These are phyloP conservation scores for Ulota crispa DNA, from an alignment of 225 moss, liverwort and hornwort genomes.

Conservation along the genomic window DNA sequence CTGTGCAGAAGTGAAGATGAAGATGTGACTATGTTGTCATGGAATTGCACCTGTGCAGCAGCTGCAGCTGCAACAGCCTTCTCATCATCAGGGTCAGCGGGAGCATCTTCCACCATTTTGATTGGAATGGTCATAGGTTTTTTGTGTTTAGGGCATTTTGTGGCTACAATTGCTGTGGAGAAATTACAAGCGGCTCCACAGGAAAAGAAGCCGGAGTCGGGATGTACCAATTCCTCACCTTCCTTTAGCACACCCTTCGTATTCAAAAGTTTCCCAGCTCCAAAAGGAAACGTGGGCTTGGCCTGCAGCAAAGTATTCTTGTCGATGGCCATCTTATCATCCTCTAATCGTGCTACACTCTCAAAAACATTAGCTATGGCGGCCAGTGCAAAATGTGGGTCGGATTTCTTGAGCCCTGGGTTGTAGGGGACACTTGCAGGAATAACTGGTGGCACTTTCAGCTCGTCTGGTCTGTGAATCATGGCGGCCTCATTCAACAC, in stretches of 20 bases:
- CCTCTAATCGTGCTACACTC: constrained; percentile 34
- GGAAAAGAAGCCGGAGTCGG: constrained; percentile 31
- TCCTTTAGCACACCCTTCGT: constrained; percentile 15
- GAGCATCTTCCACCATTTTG: constrained; percentile 49
- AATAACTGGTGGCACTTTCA: background rate
- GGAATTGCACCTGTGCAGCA: constrained; percentile 8
- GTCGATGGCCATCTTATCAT: constrained; percentile 28
- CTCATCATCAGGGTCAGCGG: constrained; percentile 3
- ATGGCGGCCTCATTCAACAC: constrained; percentile 29
- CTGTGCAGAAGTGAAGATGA: too few species aligned
- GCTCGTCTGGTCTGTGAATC: constrained; percentile 32
- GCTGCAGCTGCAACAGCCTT: constrained; percentile 15
- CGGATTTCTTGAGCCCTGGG: background rate
- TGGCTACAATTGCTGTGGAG: constrained; percentile 26
- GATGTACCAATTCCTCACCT: constrained; percentile 23
- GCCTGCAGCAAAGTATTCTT: constrained; percentile 43
- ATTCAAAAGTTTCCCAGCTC: constrained; percentile 45
- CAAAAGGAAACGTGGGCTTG: constrained; percentile 38
- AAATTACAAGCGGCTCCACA: constrained; percentile 51
- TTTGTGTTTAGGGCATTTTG: constrained; percentile 57
- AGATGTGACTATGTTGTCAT: background rate
- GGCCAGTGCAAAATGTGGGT: constrained; percentile 32
- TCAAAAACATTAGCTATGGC: constrained; percentile 37
- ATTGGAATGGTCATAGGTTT: constrained; percentile 38
- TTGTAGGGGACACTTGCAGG: background rate